Conservation (phyloP, 78 protist genomes). For the slime mould (Dictyostelium discoideum) region DNA sequence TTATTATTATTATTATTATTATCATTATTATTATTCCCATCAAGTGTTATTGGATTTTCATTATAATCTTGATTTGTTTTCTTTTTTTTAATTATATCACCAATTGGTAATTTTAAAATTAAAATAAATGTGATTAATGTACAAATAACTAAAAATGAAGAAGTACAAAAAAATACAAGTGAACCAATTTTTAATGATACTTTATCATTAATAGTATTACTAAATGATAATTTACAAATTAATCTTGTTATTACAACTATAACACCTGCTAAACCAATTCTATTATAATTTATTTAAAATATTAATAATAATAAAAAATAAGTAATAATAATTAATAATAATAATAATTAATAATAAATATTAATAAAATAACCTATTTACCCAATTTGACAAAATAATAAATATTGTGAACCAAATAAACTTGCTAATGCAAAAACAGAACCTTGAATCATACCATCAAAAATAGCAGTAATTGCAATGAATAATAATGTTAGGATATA, state of each 20-base stretch:
- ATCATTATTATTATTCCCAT: not conserved
- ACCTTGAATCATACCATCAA: constrained; percentile 69
- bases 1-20: not conserved
- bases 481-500: constrained; percentile 32
- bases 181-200: not conserved
- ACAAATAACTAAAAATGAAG: constrained; percentile 2
- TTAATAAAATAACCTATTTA: not conserved
- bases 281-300: not conserved
- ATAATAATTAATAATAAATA: not conserved
- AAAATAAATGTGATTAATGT: constrained; percentile 6
- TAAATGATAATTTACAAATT: not conserved
- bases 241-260: not conserved
- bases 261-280: not conserved
- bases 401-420: constrained; percentile 50
- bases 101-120: constrained; percentile 38
- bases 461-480: not conserved
- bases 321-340: not conserved
- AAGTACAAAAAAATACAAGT: not conserved
- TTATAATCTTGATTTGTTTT: not conserved
- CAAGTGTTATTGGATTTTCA: not conserved
- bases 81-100: not conserved
- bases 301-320: not conserved
- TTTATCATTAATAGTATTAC: not conserved
- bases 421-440: constrained; percentile 53
- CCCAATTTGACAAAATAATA: constrained; percentile 56